Evolutionary conservation across 441 rosid genomes (phyloP).

Genomic region (Syzygium syzygioides): DNA sequence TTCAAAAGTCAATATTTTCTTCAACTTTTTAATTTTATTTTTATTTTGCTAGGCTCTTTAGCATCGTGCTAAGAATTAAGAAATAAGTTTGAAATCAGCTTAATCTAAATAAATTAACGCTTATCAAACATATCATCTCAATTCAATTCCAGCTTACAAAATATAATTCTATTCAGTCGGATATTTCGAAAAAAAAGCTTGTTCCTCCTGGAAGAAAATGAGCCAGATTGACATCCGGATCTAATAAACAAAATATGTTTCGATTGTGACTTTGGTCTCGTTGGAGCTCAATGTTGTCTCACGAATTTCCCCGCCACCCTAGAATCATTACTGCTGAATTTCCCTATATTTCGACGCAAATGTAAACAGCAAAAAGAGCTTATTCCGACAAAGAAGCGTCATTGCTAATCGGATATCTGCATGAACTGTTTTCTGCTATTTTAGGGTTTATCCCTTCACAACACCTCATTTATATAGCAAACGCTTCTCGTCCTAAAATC

Average conservation of each 20-base stretch:
- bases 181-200: background rate
- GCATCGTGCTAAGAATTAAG: background rate
- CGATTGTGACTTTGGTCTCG: background rate
- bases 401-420: background rate
- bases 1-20: background rate
- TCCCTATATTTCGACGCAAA: background rate
- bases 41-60: background rate
- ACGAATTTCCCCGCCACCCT: background rate
- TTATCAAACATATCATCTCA: background rate
- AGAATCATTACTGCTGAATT: background rate
- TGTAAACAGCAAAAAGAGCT: background rate
- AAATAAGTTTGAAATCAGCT: background rate
- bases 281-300: background rate
- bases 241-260: no score
- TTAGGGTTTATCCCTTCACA: background rate
- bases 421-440: background rate
- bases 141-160: background rate
- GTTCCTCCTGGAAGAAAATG: background rate
- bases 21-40: accelerated
- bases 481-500: background rate
- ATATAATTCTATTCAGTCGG: background rate
- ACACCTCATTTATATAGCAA: background rate
- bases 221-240: background rate
- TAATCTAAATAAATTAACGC: background rate
- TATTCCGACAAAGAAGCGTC: background rate